A percentile compares a stretch with the other conserved stretches of the same genome.
Evolutionary conservation across 2,329 filamentous ascomycete species (phyloP).

Genomic region (Pseudogymnoascus sp.): DNA sequence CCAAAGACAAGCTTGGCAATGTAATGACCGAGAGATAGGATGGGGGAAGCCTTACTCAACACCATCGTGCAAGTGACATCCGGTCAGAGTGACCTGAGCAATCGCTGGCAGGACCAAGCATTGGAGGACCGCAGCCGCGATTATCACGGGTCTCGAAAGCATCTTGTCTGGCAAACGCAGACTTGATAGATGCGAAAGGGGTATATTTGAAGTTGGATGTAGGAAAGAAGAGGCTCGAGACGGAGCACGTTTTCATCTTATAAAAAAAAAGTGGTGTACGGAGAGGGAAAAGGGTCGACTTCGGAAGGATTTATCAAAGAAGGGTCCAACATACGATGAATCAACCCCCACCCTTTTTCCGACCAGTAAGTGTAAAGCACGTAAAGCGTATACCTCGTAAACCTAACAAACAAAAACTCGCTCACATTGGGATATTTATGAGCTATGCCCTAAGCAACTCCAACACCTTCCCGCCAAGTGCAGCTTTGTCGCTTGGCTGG

Average conservation of each 20-base stretch:
- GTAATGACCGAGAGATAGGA: not conserved
- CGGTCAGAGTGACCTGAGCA: conserved; percentile 20
- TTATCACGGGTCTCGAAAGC: not conserved
- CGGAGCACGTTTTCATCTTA: not conserved
- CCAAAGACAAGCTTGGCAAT: not conserved
- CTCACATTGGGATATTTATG: not conserved
- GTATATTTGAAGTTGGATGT: not conserved
- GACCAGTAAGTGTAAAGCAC: not conserved
- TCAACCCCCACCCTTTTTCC: not conserved
- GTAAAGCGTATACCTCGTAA: not conserved
- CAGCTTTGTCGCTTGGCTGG: not conserved
- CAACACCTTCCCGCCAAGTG: not conserved
- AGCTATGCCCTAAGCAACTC: not conserved
- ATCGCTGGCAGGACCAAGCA: not conserved
- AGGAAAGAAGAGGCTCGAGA: not conserved
- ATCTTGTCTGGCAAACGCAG: not conserved
- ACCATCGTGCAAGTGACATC: conserved; percentile 28
- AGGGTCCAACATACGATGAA: conserved; percentile 1
- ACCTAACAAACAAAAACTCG: not conserved
- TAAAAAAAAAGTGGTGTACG: not conserved
- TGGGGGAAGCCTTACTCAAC: conserved; percentile 21
- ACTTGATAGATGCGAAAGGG: not conserved
- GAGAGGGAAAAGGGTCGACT: not conserved
- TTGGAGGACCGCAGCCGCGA: not conserved
- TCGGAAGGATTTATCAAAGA: not conserved